Conservation (phyloP, 345 rosid species). For the Camelina neglecta region DNA sequence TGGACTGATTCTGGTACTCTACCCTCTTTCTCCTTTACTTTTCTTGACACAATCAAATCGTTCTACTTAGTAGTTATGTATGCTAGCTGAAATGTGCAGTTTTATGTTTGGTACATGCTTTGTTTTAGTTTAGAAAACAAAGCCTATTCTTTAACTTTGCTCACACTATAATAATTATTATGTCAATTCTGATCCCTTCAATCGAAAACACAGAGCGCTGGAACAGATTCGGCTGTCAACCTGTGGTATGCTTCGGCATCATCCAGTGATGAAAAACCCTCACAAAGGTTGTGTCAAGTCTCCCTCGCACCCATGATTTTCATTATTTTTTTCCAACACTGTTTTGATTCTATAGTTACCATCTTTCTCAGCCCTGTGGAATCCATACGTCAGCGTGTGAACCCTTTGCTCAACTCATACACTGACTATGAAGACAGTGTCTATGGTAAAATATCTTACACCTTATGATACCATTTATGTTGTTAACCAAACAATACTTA, state of each 20-base stretch:
- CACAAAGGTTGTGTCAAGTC: slow-evolving; percentile 56
- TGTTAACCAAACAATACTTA: slow-evolving; percentile 26
- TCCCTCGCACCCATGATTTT: slow-evolving; percentile 17
- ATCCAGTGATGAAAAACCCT: slow-evolving; percentile 46
- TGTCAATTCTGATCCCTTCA: slow-evolving; percentile 13
- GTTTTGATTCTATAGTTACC: slow-evolving; percentile 15
- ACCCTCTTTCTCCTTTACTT: slow-evolving; percentile 42
- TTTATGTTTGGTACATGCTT: not conserved
- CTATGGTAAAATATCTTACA: slow-evolving; percentile 57
- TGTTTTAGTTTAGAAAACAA: slow-evolving; percentile 9
- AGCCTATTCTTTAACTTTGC: slow-evolving; percentile 4
- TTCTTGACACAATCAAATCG: slow-evolving; percentile 3
- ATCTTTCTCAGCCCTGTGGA: slow-evolving; percentile 48
- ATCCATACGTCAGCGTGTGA: slow-evolving; percentile 43
- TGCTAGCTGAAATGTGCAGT: slow-evolving; percentile 5
- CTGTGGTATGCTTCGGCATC: slow-evolving; percentile 77
- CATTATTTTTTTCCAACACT: not conserved
- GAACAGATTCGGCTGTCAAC: slow-evolving; percentile 87
- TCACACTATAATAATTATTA: not conserved
- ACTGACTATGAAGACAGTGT: slow-evolving; percentile 91
- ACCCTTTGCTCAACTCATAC: slow-evolving; percentile 68
- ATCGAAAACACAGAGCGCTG: slow-evolving; percentile 73
- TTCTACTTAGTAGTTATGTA: slow-evolving; percentile 8
- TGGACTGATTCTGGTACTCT: slow-evolving; percentile 77
- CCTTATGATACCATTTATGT: slow-evolving; percentile 21